Evolutionary conservation across 202 grass and related monocot genomes (phyloP).

Genomic region (Zoysia matrella): DNA sequence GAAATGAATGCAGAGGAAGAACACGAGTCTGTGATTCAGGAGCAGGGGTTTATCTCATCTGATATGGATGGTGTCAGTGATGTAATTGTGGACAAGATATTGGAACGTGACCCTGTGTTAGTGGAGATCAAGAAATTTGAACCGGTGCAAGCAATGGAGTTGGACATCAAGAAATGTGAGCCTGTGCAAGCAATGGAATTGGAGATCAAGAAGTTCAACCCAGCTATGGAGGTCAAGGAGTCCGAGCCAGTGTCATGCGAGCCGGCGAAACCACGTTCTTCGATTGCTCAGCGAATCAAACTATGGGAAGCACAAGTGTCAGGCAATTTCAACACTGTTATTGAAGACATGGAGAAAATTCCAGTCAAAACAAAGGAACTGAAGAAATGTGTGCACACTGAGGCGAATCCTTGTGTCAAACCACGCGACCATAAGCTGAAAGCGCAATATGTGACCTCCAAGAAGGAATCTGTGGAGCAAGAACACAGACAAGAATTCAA

Average conservation of each 20-base stretch:
- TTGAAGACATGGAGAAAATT: background rate
- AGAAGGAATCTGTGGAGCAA: background rate
- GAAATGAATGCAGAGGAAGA: constrained; percentile 28
- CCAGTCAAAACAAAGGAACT: constrained; percentile 4
- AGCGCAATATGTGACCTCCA: background rate
- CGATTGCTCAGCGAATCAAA: constrained; percentile 35
- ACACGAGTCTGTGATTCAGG: background rate
- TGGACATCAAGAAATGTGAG: too few relatives aligned
- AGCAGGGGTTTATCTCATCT: background rate
- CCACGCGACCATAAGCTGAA: background rate
- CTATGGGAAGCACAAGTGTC: constrained; percentile 48
- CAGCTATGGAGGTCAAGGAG: background rate
- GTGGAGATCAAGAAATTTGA: too few relatives aligned
- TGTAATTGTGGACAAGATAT: constrained; percentile 36
- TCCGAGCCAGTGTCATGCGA: background rate
- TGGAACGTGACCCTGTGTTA: constrained; percentile 14
- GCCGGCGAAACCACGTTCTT: constrained; percentile 10
- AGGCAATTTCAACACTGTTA: constrained; percentile 21
- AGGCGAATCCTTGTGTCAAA: background rate
- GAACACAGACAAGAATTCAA: constrained; percentile 6
- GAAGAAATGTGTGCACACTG: background rate
- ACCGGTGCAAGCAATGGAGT: too few relatives aligned
- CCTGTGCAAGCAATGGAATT: background rate
- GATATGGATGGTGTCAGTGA: background rate
- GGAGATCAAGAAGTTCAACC: background rate